phyloP scores from a whole-genome alignment of 1,139 yeast species.

The Sugiyamaella castrensis region DNA sequence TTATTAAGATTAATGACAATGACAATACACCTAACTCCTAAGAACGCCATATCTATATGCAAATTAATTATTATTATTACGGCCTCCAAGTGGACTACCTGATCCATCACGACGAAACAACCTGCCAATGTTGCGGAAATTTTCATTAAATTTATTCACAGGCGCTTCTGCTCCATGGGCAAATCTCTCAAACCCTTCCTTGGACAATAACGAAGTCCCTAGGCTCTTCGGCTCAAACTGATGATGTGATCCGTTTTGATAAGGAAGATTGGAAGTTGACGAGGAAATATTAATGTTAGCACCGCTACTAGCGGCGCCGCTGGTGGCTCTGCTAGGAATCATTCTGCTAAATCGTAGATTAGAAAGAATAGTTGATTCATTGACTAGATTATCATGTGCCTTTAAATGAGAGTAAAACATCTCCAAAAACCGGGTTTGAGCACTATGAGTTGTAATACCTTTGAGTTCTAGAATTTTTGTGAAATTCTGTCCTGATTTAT shows the following conservation, averaged over 20 bases:
- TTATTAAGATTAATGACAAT: no score
- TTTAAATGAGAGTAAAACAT: slow-evolving; percentile 57
- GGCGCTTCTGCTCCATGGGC: slow-evolving; percentile 48
- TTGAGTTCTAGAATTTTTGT: slow-evolving; percentile 62
- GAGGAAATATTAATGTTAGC: slow-evolving; percentile 3
- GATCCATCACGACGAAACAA: slow-evolving; percentile 50
- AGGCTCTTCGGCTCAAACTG: slow-evolving; percentile 18
- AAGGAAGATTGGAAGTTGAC: background rate
- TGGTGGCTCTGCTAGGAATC: slow-evolving; percentile 9
- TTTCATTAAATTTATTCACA: slow-evolving; percentile 57
- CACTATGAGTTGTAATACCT: slow-evolving; percentile 45
- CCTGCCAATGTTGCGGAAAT: slow-evolving; percentile 55
- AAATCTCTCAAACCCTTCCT: slow-evolving; percentile 54
- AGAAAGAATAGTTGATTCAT: slow-evolving; percentile 46
- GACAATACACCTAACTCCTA: background rate
- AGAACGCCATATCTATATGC: background rate
- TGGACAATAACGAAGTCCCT: slow-evolving; percentile 36
- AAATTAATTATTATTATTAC: slow-evolving; percentile 1
- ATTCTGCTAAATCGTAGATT: slow-evolving; percentile 20
- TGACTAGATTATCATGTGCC: slow-evolving; percentile 47
- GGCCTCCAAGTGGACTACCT: slow-evolving; percentile 18
- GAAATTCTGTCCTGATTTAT: slow-evolving; percentile 60
- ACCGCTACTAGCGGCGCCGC: slow-evolving; percentile 2
- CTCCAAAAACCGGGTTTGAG: slow-evolving; percentile 54
- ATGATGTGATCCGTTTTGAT: slow-evolving; percentile 9